Conservation (phyloP, 768 basidiomycete species). For the Collybia sp. region DNA sequence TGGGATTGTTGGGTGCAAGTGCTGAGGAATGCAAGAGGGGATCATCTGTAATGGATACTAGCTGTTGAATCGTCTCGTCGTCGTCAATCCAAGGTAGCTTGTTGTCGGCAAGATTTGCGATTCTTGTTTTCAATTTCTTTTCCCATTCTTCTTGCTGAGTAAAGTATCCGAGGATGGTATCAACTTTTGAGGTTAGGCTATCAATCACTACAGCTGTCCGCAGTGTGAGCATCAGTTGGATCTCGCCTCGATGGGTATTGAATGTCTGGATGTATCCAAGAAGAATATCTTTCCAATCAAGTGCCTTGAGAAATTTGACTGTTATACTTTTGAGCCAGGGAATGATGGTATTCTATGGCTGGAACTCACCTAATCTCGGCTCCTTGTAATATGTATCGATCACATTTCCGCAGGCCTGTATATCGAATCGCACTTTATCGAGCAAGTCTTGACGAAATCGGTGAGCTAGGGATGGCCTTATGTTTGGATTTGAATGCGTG, state of each 20-base stretch:
- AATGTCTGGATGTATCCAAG: slow-evolving; percentile 10
- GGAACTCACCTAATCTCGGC: slow-evolving; percentile 10
- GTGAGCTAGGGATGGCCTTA: too few species aligned
- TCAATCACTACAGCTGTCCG: slow-evolving; percentile 9
- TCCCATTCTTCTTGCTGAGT: slow-evolving; percentile 13
- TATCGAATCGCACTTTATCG: slow-evolving; percentile 6
- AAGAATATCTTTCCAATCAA: slow-evolving; percentile 15
- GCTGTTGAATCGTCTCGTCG: too few species aligned
- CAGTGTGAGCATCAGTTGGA: slow-evolving; percentile 11
- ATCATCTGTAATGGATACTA: too few species aligned
- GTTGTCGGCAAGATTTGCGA: slow-evolving; percentile 4
- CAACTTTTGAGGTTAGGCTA: slow-evolving; percentile 10
- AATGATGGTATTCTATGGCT: not conserved
- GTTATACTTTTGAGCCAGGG: not conserved
- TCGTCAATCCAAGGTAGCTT: too few species aligned
- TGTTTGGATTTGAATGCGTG: too few species aligned
- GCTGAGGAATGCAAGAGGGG: too few species aligned
- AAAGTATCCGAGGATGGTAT: slow-evolving; percentile 10
- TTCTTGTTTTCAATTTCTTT: slow-evolving; percentile 7
- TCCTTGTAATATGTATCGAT: slow-evolving; percentile 19
- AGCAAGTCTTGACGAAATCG: too few species aligned
- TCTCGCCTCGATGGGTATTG: slow-evolving; percentile 6
- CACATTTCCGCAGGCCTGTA: slow-evolving; percentile 14
- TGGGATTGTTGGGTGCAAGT: too few species aligned
- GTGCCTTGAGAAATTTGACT: slow-evolving; percentile 16